Conservation (phyloP, 2,329 filamentous ascomycete genomes). For the Colletotrichum ledebouriae region DNA sequence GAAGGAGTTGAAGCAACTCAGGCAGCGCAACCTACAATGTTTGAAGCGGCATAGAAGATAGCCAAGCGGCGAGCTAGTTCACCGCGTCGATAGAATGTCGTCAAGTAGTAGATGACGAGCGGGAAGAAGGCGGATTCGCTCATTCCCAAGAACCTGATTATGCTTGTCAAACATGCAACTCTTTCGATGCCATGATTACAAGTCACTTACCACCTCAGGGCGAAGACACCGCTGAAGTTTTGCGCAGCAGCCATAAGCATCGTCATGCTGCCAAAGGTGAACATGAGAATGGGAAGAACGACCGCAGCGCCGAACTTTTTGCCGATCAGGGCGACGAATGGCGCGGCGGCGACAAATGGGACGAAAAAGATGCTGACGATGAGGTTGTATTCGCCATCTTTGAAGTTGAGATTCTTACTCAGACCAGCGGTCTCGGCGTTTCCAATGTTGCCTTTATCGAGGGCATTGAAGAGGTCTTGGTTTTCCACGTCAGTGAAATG, state of each 20-base stretch:
- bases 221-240: constrained; percentile 46
- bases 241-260: constrained; percentile 40
- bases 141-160: constrained; percentile 40
- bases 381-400: constrained; percentile 75
- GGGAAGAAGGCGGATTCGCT: constrained; percentile 44
- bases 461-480: constrained; percentile 61
- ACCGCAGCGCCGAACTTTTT: constrained; percentile 78
- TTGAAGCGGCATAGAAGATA: constrained; percentile 42
- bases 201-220: constrained; percentile 27
- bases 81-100: constrained; percentile 42
- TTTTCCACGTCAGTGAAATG: neutral
- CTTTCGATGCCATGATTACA: too few species aligned
- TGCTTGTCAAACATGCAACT: too few species aligned
- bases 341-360: constrained; percentile 77
- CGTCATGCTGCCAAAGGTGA: constrained; percentile 73
- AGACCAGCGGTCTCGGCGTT: constrained; percentile 58
- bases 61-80: constrained; percentile 42
- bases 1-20: neutral
- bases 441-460: constrained; percentile 58
- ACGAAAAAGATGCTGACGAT: constrained; percentile 81
- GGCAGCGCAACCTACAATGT: constrained; percentile 32
- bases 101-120: constrained; percentile 43
- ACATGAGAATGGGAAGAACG: constrained; percentile 80
- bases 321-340: constrained; percentile 69
- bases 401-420: constrained; percentile 48